Conservation (phyloP, 306 rosid genomes). For the Quercus engelmannii region DNA sequence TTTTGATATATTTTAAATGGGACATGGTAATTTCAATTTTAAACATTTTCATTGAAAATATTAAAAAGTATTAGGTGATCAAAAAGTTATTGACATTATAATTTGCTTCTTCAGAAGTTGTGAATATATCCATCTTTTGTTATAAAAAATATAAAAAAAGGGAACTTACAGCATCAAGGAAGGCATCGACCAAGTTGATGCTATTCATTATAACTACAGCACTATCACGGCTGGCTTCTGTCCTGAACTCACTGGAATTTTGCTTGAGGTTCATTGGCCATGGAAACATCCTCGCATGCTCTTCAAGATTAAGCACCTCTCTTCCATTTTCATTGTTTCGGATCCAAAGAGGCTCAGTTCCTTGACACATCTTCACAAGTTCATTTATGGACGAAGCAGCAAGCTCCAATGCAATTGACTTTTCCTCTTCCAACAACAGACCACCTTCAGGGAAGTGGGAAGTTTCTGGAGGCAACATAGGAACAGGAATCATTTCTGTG, state of each 20-base stretch:
- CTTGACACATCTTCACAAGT: conserved; percentile 68
- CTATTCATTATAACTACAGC: conserved; percentile 93
- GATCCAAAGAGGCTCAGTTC: conserved; percentile 69
- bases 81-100: too few species aligned
- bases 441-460: conserved; percentile 48
- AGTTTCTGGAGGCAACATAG: conserved; percentile 55
- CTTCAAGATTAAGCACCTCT: conserved; percentile 72
- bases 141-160: too few species aligned
- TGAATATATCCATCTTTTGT: too few species aligned
- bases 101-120: too few species aligned
- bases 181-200: conserved; percentile 88
- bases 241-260: conserved; percentile 47
- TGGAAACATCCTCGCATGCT: conserved; percentile 58
- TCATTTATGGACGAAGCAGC: conserved; percentile 61
- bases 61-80: too few species aligned
- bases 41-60: too few species aligned
- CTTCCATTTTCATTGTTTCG: conserved; percentile 41
- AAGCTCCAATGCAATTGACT: conserved; percentile 66
- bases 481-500: conserved; percentile 57
- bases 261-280: conserved; percentile 61
- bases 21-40: too few species aligned
- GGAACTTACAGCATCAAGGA: conserved; percentile 75
- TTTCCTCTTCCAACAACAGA: conserved; percentile 65
- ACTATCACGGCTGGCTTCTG: conserved; percentile 68
- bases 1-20: too few species aligned